These are phyloP conservation scores for Marsdenia floribunda DNA, from an alignment of 257 asterid species.

Conservation along the genomic window DNA sequence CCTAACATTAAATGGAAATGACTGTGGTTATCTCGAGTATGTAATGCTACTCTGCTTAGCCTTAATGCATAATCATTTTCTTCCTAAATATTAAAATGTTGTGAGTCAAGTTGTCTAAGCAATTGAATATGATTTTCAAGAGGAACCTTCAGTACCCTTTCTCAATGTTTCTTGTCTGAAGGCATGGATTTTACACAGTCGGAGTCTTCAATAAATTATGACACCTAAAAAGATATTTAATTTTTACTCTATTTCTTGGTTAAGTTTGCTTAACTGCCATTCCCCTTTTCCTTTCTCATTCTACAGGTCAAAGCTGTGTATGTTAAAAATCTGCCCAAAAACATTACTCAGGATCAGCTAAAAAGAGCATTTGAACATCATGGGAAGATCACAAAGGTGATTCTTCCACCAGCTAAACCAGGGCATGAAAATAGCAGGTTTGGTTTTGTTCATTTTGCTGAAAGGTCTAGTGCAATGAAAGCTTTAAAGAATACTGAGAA, in stretches of 20 bases:
- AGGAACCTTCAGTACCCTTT: not conserved
- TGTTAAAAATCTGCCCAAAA: conserved; percentile 86
- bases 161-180: conserved; percentile 1
- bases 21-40: not conserved
- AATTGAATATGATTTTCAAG: not conserved
- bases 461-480: conserved; percentile 85
- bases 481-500: conserved; percentile 88
- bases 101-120: not conserved
- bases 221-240: not conserved
- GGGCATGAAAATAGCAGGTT: conserved; percentile 92
- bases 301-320: conserved; percentile 89
- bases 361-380: conserved; percentile 74
- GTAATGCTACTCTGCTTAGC: not conserved
- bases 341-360: conserved; percentile 77
- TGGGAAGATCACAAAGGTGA: conserved; percentile 81
- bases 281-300: conserved; percentile 9
- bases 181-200: not conserved
- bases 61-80: not conserved
- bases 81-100: not conserved
- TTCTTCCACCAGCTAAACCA: conserved; percentile 95
- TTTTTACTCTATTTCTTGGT: not conserved
- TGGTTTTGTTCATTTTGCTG: conserved; percentile 92
- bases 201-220: not conserved
- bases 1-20: not conserved
- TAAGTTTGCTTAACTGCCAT: not conserved